Conservation (phyloP, 345 rosid species). For the Salix udensis region DNA sequence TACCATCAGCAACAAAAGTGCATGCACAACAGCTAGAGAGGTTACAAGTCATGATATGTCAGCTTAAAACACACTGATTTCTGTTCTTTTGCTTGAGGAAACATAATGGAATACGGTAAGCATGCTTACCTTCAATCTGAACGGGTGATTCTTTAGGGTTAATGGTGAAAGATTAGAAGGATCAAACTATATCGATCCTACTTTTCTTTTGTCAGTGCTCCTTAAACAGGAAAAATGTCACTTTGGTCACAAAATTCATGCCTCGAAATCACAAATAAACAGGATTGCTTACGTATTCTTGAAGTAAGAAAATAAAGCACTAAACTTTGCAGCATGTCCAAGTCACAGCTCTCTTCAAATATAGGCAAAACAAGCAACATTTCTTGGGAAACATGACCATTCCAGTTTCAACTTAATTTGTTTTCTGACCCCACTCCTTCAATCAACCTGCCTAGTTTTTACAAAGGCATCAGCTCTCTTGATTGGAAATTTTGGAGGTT, state of each 20-base stretch:
- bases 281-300: not conserved
- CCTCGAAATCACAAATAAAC: not conserved
- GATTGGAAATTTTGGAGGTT: not conserved
- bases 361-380: not conserved
- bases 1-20: not conserved
- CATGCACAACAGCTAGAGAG: not conserved
- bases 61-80: not conserved
- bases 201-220: not conserved
- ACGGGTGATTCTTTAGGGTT: not conserved
- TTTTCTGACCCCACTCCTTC: not conserved
- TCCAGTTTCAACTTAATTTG: not conserved
- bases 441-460: not conserved
- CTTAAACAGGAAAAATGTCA: not conserved
- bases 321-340: not conserved
- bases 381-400: not conserved
- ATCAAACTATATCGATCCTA: not conserved
- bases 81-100: not conserved
- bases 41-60: not conserved
- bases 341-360: slow-evolving; percentile 8
- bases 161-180: slow-evolving; percentile 3
- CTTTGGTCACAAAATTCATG: not conserved
- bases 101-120: not conserved
- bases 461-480: not conserved
- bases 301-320: not conserved
- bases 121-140: not conserved